Conservation (phyloP, 2,329 filamentous ascomycete species). For the Diaporthe sp. region DNA sequence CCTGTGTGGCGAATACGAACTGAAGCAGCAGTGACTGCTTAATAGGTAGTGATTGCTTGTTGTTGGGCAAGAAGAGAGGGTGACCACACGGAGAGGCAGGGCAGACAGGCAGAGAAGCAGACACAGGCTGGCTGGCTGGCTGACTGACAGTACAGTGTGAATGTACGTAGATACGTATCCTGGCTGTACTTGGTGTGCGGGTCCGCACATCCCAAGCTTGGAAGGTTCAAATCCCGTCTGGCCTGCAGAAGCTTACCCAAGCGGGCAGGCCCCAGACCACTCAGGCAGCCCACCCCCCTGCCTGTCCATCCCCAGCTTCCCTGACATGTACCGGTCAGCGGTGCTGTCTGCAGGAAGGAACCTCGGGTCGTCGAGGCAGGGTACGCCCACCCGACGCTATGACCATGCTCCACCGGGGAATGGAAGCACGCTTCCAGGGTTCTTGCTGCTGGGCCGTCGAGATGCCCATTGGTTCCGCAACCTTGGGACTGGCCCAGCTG, state of each 20-base stretch:
- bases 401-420: constrained; percentile 25
- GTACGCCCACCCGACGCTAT: constrained; percentile 7
- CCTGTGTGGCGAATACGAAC: background rate
- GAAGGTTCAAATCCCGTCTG: constrained; percentile 25
- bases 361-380: background rate
- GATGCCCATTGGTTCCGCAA: constrained; percentile 32
- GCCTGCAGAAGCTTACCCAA: constrained; percentile 30
- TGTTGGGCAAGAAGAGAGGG: background rate
- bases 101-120: background rate
- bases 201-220: background rate
- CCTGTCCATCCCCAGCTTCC: background rate
- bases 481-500: constrained; percentile 36
- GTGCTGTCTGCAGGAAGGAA: background rate
- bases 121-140: too few species aligned
- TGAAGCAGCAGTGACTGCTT: background rate
- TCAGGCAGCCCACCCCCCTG: too few species aligned
- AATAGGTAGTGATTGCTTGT: too few species aligned
- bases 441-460: background rate
- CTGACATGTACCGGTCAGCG: background rate
- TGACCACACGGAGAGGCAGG: background rate
- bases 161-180: background rate
- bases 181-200: constrained; percentile 7
- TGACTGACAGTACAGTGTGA: background rate
- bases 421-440: constrained; percentile 29
- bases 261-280: background rate